Percentiles rank a stretch among this genome's conserved stretches.
These are phyloP conservation scores for Phytophthora pini DNA, from an alignment of 352 stramenopile species.

Conservation along the genomic window DNA sequence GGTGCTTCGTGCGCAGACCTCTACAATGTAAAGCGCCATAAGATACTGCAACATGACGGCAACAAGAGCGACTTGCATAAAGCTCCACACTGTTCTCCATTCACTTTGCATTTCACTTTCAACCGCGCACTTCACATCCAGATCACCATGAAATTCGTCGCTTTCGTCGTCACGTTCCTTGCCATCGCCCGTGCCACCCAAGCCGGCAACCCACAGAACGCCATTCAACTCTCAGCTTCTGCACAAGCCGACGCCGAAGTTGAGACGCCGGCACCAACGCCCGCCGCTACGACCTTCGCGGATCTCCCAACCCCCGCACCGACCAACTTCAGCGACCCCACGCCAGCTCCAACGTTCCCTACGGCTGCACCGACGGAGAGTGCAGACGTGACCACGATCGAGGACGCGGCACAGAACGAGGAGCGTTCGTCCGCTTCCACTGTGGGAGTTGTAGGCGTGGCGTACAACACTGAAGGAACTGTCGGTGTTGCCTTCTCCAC, in stretches of 20 bases:
- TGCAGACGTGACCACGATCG: conserved; percentile 15
- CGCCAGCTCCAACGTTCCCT: conserved; percentile 20
- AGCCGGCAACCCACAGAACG: conserved; percentile 24
- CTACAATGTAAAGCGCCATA: conserved; percentile 21
- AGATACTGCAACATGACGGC: background rate
- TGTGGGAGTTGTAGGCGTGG: conserved; percentile 12
- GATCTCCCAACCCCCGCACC: conserved; percentile 20
- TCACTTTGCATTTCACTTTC: conserved; percentile 42
- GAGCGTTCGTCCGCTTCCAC: conserved; percentile 8
- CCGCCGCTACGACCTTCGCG: conserved; percentile 17
- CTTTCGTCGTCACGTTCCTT: conserved; percentile 42
- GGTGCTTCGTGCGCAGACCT: conserved; percentile 4
- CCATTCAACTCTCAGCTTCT: conserved; percentile 19
- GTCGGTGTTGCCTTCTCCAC: conserved; percentile 39
- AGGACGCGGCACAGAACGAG: conserved; percentile 6
- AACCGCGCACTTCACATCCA: conserved; percentile 17
- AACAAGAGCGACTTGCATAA: background rate
- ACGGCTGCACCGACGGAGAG: conserved; percentile 31
- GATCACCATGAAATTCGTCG: conserved; percentile 47
- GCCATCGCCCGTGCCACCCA: conserved; percentile 29
- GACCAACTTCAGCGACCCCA: conserved; percentile 28
- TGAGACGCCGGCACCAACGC: background rate
- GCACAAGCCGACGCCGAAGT: conserved; percentile 15
- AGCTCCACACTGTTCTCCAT: background rate
- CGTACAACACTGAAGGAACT: conserved; percentile 19